These are phyloP conservation scores for Azolla pinnata DNA, from an alignment of 75 land plant species.

Conservation along the genomic window DNA sequence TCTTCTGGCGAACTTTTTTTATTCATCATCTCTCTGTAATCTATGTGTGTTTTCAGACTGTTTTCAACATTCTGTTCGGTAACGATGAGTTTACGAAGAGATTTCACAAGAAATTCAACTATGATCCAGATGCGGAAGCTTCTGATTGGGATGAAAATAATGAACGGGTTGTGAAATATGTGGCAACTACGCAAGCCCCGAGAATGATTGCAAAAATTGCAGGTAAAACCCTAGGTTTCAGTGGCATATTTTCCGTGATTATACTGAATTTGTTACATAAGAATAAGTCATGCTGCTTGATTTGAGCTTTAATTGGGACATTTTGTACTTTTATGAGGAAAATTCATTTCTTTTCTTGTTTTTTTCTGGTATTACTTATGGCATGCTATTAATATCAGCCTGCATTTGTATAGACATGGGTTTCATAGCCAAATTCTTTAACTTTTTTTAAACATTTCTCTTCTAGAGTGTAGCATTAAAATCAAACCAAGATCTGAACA, in stretches of 20 bases:
- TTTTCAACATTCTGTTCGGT: not conserved
- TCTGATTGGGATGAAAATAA: constrained; percentile 11
- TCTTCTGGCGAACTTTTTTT: no score
- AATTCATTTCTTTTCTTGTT: no score
- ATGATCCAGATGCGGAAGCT: constrained; percentile 23
- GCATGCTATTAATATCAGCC: no score
- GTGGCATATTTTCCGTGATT: no score
- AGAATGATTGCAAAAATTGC: not conserved
- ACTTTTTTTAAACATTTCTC: no score
- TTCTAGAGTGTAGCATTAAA: no score
- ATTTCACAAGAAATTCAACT: constrained; percentile 12
- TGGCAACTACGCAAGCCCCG: constrained; percentile 15
- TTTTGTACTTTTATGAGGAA: not conserved
- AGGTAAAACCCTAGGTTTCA: constrained; percentile 5
- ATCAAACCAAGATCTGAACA: no score
- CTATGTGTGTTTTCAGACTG: constrained; percentile 1
- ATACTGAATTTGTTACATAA: no score
- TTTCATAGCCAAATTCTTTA: no score
- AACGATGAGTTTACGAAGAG: constrained; percentile 2
- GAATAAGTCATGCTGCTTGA: not conserved
- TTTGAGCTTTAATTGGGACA: not conserved
- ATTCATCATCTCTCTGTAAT: no score
- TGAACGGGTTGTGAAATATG: constrained; percentile 11
- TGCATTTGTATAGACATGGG: no score
- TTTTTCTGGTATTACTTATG: no score